Evolutionary conservation across 495 filamentous ascomycete species (phyloP), one percentile per base, ranked within the genome.

Genomic region (Hypoxylon fragiforme): DNA sequence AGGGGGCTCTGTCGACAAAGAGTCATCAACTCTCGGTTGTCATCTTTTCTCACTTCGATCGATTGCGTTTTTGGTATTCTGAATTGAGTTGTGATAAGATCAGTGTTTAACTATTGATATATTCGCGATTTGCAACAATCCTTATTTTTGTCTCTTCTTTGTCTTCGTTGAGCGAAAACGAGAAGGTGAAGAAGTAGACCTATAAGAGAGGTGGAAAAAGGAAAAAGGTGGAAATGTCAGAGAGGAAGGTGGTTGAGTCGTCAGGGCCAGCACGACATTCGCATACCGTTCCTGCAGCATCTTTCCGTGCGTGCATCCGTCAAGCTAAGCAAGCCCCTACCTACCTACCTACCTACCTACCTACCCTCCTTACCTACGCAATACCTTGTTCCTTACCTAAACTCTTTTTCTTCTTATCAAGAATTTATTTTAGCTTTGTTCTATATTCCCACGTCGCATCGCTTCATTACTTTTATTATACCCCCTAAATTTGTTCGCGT

Each of bases 261-360:
- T 67, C 65, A 47, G 70, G 69, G 46, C 71, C 74, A 62, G 59
- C 73, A 60, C 67, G 73, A 64, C 68, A 74, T 50, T 70, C 70
- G 18, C 74, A 75, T 52, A 64, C 73, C 28, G 67, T 72, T 44
- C 72, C 74, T 67, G 68, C 70, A 64, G 72, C 72, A 50, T 75
- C 74, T 66, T 77, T 77, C 66, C 74, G 74, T 77, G 72, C 68
- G 73, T 28, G 4, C 24, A 9, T 28, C 24, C 24, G 24, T 67
- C 44, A 59, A 62, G 50, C 58, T 49, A 50, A 61, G 46, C 46
- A 45, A 43, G 28, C 32, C 44, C 22, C 49, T 54, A 44, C 32
- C 8, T 37, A 28, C 38, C 31, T 20, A 34, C 8, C 18, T 2
- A 2, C 32, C 18, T 21, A 0, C 48, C 4, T 51, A 2, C 34